Evolutionary conservation across 2,329 filamentous ascomycete species (phyloP).

Genomic region (Phaeosphaeriaceae sp.): DNA sequence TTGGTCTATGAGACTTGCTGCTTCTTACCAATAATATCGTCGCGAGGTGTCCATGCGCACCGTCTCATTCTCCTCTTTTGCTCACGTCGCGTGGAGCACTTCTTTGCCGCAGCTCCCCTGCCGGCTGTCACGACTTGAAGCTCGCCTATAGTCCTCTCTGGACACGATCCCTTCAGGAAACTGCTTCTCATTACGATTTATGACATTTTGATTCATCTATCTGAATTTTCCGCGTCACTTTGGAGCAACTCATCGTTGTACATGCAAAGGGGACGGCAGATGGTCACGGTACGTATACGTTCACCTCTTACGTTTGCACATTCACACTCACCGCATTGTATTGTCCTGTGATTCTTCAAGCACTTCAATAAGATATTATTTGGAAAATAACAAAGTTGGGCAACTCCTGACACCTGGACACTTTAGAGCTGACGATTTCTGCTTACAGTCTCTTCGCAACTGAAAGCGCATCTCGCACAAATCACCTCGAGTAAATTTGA

Average conservation of each 20-base stretch:
- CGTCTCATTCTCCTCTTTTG: slow-evolving; percentile 9
- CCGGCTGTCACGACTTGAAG: slow-evolving; percentile 18
- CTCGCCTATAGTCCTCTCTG: slow-evolving; percentile 9
- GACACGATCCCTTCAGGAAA: neutral
- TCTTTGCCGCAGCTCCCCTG: slow-evolving; percentile 28
- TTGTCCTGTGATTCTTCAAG: neutral
- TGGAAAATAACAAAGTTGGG: neutral
- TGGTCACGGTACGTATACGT: slow-evolving; percentile 32
- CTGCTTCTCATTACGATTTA: neutral
- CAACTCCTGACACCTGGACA: slow-evolving; percentile 10
- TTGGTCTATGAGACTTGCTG: slow-evolving; percentile 11
- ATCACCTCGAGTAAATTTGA: neutral
- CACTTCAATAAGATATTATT: neutral
- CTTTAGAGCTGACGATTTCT: slow-evolving; percentile 23
- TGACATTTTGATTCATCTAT: neutral
- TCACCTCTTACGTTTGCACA: slow-evolving; percentile 8
- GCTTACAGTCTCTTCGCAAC: slow-evolving; percentile 18
- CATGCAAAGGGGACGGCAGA: slow-evolving; percentile 8
- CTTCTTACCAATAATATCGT: slow-evolving; percentile 6
- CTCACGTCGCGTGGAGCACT: slow-evolving; percentile 39
- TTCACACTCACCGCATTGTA: neutral
- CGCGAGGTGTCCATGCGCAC: slow-evolving; percentile 6
- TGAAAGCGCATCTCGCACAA: slow-evolving; percentile 1
- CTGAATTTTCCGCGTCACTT: slow-evolving; percentile 19
- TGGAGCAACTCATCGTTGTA: slow-evolving; percentile 30